Percentiles rank a stretch among this genome's conserved stretches.
Evolutionary conservation across 1,284 basidiomycete species (phyloP).

Genomic region (Ceratobasidium papillatum): DNA sequence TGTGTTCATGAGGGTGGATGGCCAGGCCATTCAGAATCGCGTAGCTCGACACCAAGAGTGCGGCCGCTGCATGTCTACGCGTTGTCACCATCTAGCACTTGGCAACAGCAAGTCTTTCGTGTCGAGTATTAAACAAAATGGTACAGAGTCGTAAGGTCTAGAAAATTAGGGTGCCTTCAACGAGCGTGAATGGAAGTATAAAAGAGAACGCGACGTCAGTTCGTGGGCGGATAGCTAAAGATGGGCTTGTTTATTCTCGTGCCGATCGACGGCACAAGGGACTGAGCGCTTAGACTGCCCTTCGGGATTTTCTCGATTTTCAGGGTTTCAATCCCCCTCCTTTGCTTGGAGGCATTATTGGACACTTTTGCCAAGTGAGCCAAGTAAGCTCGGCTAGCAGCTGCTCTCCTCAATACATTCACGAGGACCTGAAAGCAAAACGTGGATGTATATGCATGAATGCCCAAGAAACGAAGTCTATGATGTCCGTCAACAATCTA

Average conservation of each 20-base stretch:
- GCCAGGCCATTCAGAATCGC: slow-evolving; percentile 5
- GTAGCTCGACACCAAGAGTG: slow-evolving; percentile 2
- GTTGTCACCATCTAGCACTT: slow-evolving; percentile 6
- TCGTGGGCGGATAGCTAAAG: slow-evolving; percentile 34
- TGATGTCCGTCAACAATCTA: background rate
- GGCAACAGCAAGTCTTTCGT: background rate
- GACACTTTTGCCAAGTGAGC: slow-evolving; percentile 1
- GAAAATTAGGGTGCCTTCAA: background rate
- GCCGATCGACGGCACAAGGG: background rate
- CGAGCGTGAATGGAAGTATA: slow-evolving; percentile 2
- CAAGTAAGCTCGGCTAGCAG: background rate
- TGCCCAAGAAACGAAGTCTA: background rate
- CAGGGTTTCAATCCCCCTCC: background rate
- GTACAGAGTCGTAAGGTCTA: background rate
- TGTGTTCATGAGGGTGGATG: slow-evolving; percentile 13
- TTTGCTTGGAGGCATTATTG: no score
- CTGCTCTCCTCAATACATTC: background rate
- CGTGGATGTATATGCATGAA: background rate
- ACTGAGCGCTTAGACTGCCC: slow-evolving; percentile 3
- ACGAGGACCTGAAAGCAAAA: background rate
- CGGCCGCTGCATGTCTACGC: slow-evolving; percentile 7
- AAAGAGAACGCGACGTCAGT: background rate
- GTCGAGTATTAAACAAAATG: background rate
- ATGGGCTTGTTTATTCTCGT: slow-evolving; percentile 10
- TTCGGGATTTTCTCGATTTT: background rate